Base-by-base conservation (phyloP, 495 filamentous ascomycete genomes). In the Penicillium herquei region DNA sequence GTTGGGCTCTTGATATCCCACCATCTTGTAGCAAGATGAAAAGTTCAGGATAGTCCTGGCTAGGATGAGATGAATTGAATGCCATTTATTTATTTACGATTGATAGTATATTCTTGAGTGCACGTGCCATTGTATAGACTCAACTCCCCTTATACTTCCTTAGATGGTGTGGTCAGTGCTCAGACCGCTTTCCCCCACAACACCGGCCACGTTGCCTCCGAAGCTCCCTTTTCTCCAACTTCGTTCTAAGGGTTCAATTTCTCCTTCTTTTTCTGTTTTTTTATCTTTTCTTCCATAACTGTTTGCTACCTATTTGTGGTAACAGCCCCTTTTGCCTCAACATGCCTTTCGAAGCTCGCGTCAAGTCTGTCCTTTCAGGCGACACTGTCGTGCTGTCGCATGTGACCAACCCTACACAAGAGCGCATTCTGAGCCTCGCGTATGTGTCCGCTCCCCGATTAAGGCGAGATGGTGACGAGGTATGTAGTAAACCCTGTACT, bases 321-420 rank as follows among this genome's bases (percentile, higher is more conserved):
- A 60, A 55, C 52, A 56, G 61, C 56, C 49, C 35, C 14, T 8
- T 21, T 43, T 43, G 13, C 21, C 12, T 52, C 66, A 71, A 48
- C 56, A 78, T 78, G 76, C 67, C 73, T 68, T 63, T 78, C 51
- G 78, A 82, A 76, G 94, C 87, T 63, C 92, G 88, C 62, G 92
- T 98, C 66, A 99, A 99, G 81, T 88, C 84, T 52, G 92, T 94
- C 44, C 77, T 92, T 56, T 96, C 92, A 57, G 95, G 95, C 52
- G 95, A 98, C 76, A 96, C 91, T 11, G 72, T 98, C 26, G 78
- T 97, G 55, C 78, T 98, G 62, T 81, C 86, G 63, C 84, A 86
- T 66, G 80, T 87, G 64, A 84, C 87, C 68, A 89, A 92, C 55
- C 83, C 86, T 30, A 78, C 80, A 50, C 78, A 82, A 68, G 95